Conservation (phyloP, 2,329 filamentous ascomycete species). For the Ophiostoma sp. region DNA sequence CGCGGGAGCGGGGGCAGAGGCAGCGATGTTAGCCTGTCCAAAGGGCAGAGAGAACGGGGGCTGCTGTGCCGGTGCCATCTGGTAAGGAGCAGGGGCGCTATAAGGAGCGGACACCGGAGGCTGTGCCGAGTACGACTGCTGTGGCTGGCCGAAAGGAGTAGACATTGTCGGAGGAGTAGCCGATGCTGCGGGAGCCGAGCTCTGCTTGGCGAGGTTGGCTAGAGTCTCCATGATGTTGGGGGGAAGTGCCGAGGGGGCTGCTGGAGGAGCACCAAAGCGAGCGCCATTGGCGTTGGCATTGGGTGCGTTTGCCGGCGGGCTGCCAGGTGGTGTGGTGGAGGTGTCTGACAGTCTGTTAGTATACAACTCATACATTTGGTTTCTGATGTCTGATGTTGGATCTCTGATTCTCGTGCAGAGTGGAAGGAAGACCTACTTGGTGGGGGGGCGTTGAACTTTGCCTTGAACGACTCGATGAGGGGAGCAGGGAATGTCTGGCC, state of each 20-base stretch:
- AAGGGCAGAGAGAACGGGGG: slow-evolving; percentile 27
- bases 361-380: too few relatives aligned
- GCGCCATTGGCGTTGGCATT: slow-evolving; percentile 27
- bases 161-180: slow-evolving; percentile 20
- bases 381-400: too few relatives aligned
- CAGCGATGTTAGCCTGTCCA: slow-evolving; percentile 18
- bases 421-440: slow-evolving; percentile 27
- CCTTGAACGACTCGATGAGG: slow-evolving; percentile 77
- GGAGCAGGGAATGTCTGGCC: slow-evolving; percentile 79
- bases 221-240: slow-evolving; percentile 69
- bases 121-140: slow-evolving; percentile 38
- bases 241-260: slow-evolving; percentile 37
- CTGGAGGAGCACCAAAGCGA: slow-evolving; percentile 29
- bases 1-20: slow-evolving; percentile 31
- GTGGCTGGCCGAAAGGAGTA: slow-evolving; percentile 31
- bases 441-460: slow-evolving; percentile 61
- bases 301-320: slow-evolving; percentile 46
- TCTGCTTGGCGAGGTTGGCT: slow-evolving; percentile 74
- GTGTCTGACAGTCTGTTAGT: slow-evolving; percentile 45
- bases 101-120: slow-evolving; percentile 46
- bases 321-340: slow-evolving; percentile 67
- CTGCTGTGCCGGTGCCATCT: slow-evolving; percentile 33
- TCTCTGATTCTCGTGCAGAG: too few relatives aligned
- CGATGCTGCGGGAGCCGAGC: slow-evolving; percentile 44
- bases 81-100: slow-evolving; percentile 33